Base-by-base conservation (phyloP, 495 filamentous ascomycete species). In the Cercophora newfieldiana region DNA sequence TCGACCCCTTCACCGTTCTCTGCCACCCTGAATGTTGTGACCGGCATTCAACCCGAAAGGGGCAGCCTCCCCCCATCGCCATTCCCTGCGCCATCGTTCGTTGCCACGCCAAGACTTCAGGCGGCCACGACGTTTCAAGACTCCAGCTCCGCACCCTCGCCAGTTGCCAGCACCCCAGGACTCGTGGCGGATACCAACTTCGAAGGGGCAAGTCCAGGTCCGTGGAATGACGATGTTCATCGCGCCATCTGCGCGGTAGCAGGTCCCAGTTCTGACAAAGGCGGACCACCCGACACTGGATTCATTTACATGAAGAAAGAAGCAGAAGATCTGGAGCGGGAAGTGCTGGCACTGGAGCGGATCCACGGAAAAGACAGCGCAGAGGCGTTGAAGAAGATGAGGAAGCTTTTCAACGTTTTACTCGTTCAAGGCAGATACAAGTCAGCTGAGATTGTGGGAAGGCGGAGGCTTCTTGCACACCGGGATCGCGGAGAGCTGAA, bases 171-270 rank as follows among this genome's bases (percentile, higher is more conserved):
- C 50, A 53, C 50, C 2, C 50, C 50, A 53, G 50, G 50, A 2
- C 19, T 53, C 24, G 50, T 53, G 50, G 50, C 50, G 50, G 50
- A 53, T 53, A 53, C 50, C n/a, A 19, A n/a, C 50, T 53, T 53
- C 22, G 50, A 53, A 26, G 50, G 50, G 22, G 50, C 50, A 3
- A 53, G 50, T n/a, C 50, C 50, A 53, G 50, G 16, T 53, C 50
- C 54, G 54, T 57, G 54, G 54, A 57, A 57, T n/a, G 54, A 57
- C 30, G 54, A 28, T 10, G 54, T 31, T 3, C 24, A 57, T 31
- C 24, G 30, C 14, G 54, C 16, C 28, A 5, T 31, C 4, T 31
- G 54, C 30, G 6, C 28, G 24, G 14, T 57, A 12, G 16, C 24
- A 18, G 18, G 16, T 31, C 24, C 16, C 2, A n/a, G 19, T 7